Evolutionary conservation across 805 yeast genomes (phyloP).

Genomic region (Ogataea henricii): DNA sequence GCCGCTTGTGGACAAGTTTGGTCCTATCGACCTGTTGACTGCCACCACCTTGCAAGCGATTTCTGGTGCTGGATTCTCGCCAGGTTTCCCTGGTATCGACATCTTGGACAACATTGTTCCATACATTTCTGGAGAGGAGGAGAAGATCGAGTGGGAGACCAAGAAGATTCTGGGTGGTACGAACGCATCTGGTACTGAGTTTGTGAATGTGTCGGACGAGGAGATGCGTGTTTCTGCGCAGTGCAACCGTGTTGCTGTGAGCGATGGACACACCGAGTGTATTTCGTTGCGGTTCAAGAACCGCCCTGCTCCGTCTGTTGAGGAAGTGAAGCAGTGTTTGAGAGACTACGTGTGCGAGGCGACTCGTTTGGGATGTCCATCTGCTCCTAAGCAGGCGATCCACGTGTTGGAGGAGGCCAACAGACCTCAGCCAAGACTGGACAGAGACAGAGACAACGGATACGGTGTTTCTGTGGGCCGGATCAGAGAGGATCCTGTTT

Average conservation of each 20-base stretch:
- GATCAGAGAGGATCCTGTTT: conserved; percentile 87
- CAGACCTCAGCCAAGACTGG: conserved; percentile 97
- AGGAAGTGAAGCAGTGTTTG: conserved; percentile 70
- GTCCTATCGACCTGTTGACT: conserved; percentile 84
- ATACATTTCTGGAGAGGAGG: conserved; percentile 95
- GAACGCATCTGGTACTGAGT: conserved; percentile 51
- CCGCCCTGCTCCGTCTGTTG: conserved; percentile 83
- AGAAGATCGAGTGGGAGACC: conserved; percentile 98
- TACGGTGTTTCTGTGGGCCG: conserved; percentile 95
- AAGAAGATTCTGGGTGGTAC: conserved; percentile 84
- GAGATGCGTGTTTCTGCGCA: conserved; percentile 91
- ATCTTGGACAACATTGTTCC: conserved; percentile 94
- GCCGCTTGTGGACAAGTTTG: conserved; percentile 87
- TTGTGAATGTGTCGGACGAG: conserved; percentile 60
- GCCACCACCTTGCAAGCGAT: conserved; percentile 96
- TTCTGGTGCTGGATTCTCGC: conserved; percentile 97
- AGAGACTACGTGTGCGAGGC: conserved; percentile 84
- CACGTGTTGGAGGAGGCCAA: conserved; percentile 89
- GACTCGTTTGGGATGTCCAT: conserved; percentile 71
- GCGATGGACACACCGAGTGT: conserved; percentile 98
- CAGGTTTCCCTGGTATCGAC: conserved; percentile 96
- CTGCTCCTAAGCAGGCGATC: conserved; percentile 92
- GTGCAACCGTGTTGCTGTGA: conserved; percentile 94
- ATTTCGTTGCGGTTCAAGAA: conserved; percentile 81
- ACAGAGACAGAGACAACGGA: conserved; percentile 92